Conservation (phyloP, 2,329 filamentous ascomycete genomes). For the Dactylellina sp. region DNA sequence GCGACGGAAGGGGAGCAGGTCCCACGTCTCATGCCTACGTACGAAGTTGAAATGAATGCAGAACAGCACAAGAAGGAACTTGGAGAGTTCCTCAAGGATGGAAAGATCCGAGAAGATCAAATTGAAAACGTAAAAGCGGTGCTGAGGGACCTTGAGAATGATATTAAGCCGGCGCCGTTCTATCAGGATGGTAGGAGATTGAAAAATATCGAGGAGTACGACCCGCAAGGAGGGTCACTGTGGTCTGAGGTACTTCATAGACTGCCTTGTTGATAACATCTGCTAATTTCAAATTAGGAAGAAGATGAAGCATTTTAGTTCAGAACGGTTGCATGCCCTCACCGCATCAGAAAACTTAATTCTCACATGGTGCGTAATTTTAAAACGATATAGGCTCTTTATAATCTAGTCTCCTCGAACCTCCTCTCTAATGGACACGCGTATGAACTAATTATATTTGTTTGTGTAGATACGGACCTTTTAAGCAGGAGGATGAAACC, state of each 20-base stretch:
- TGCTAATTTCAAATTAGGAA: conserved; percentile 36
- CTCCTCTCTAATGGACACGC: no score
- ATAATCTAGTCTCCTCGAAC: no score
- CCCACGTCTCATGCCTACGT: no score
- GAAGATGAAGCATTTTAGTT: conserved; percentile 38
- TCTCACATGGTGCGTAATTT: no score
- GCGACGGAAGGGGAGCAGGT: no score
- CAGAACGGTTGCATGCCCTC: conserved; percentile 25
- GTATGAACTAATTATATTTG: no score
- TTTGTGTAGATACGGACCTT: no score
- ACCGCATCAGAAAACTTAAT: conserved; percentile 14
- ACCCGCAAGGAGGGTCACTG: conserved; percentile 23
- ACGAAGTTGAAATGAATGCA: no score
- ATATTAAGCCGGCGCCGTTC: conserved; percentile 20
- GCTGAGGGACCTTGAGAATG: conserved; percentile 35
- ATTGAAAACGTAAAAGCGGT: conserved; percentile 42
- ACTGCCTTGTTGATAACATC: conserved; percentile 18
- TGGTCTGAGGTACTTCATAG: conserved; percentile 37
- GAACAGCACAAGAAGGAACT: conserved; percentile 34
- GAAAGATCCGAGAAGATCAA: conserved; percentile 33
- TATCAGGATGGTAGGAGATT: conserved; percentile 40
- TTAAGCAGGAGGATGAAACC: no score
- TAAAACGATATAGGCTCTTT: no score
- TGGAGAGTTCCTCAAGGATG: conserved; percentile 39
- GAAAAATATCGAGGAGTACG: conserved; percentile 29